phyloP scores from a whole-genome alignment of 345 rosid genomes.

The Bretschneidera sinensis region DNA sequence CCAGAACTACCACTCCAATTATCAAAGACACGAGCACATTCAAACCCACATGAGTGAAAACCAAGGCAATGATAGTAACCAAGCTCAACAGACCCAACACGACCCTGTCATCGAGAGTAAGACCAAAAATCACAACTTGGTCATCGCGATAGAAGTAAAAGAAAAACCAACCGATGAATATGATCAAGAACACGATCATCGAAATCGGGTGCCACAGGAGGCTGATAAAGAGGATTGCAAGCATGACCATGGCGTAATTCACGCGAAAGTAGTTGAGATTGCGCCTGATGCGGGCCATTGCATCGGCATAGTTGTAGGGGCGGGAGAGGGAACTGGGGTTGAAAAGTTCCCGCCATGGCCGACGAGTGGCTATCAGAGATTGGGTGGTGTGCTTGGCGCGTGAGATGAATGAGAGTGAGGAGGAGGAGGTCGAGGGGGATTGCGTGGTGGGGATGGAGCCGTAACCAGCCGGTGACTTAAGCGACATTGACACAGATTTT shows the following conservation, averaged over 20 bases:
- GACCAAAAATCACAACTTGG: constrained; percentile 45
- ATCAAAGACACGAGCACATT: constrained; percentile 65
- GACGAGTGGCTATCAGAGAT: constrained; percentile 49
- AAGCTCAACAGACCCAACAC: constrained; percentile 46
- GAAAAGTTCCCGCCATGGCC: constrained; percentile 76
- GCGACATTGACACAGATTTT: constrained; percentile 18
- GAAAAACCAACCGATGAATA: constrained; percentile 68
- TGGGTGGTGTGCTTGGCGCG: constrained; percentile 48
- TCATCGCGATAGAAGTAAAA: constrained; percentile 70
- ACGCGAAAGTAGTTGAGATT: constrained; percentile 65
- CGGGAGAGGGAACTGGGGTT: constrained; percentile 41
- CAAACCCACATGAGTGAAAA: constrained; percentile 62
- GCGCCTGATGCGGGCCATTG: constrained; percentile 45
- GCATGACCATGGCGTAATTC: constrained; percentile 59
- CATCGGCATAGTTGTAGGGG: constrained; percentile 52
- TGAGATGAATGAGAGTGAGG: constrained; percentile 34
- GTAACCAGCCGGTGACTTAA: constrained; percentile 30
- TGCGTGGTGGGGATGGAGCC: constrained; percentile 27
- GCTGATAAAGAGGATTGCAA: constrained; percentile 58
- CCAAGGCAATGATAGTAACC: constrained; percentile 65
- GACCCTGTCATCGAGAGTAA: constrained; percentile 49
- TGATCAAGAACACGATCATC: constrained; percentile 55
- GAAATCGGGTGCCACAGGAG: constrained; percentile 79
- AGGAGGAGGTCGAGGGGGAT: constrained; percentile 20
- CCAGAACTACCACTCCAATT: constrained; percentile 50